Percentiles rank a stretch among this genome's conserved stretches.
These are phyloP conservation scores for Funneliformis mosseae DNA, from an alignment of 192 early-diverging fungal species.

Conservation along the genomic window DNA sequence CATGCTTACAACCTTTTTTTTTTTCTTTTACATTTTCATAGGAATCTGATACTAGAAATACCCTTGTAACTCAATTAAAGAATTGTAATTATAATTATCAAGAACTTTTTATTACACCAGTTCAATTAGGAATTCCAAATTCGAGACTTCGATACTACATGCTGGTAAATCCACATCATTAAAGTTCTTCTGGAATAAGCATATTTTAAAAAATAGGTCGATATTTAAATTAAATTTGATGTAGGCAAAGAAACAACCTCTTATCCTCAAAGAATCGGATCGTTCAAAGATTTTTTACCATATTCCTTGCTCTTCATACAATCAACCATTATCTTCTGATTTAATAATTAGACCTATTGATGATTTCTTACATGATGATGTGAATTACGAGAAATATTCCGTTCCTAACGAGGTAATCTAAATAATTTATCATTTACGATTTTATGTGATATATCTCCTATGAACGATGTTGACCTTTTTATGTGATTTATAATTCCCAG, in stretches of 20 bases:
- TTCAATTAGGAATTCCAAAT: slow-evolving; percentile 78
- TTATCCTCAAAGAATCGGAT: not conserved
- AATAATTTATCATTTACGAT: not conserved
- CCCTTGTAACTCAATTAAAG: slow-evolving; percentile 56
- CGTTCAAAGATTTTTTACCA: not conserved
- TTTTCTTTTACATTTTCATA: not conserved
- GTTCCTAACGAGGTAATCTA: slow-evolving; percentile 49
- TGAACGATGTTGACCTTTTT: not conserved
- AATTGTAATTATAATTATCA: slow-evolving; percentile 61
- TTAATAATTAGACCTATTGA: slow-evolving; percentile 33
- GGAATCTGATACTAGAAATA: slow-evolving; percentile 57
- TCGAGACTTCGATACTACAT: slow-evolving; percentile 79
- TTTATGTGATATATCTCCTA: too few species aligned
- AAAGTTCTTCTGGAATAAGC: not conserved
- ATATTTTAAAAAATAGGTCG: not conserved
- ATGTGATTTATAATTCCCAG: slow-evolving; percentile 26
- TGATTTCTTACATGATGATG: slow-evolving; percentile 39
- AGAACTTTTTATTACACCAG: slow-evolving; percentile 74
- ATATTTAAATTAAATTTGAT: not conserved
- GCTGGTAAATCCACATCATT: slow-evolving; percentile 44
- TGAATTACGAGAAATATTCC: slow-evolving; percentile 41
- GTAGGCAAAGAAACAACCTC: slow-evolving; percentile 15
- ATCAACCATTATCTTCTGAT: slow-evolving; percentile 34
- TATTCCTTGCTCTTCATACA: slow-evolving; percentile 15
- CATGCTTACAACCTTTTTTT: too few species aligned